These are phyloP conservation scores for Conticribra weissflogii DNA, from an alignment of 108 stramenopile species.

Conservation along the genomic window DNA sequence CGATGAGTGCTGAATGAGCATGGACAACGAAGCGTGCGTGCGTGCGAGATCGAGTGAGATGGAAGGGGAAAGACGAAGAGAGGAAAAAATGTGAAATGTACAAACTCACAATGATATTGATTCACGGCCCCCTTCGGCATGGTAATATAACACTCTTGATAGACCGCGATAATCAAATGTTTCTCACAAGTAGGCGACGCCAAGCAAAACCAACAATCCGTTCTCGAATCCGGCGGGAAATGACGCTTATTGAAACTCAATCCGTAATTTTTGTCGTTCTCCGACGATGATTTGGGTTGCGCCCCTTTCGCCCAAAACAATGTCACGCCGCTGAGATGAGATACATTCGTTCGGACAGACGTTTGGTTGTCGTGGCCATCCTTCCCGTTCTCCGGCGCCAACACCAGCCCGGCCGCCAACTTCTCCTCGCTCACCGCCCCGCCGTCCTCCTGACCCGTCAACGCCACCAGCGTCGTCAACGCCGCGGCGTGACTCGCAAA, in stretches of 20 bases:
- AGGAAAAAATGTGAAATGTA: neutral
- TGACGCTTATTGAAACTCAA: constrained; percentile 64
- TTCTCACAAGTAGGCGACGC: constrained; percentile 87
- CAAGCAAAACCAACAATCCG: constrained; percentile 93
- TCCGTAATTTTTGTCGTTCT: constrained; percentile 28
- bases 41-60: neutral
- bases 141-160: constrained; percentile 69
- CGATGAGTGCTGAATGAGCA: constrained; percentile 76
- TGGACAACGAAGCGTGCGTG: too few species aligned
- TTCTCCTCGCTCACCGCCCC: constrained; percentile 51
- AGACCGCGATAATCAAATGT: constrained; percentile 84
- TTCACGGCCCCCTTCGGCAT: constrained; percentile 89
- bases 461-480: constrained; percentile 76
- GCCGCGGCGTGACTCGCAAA: constrained; percentile 91
- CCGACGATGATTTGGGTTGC: constrained; percentile 20
- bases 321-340: constrained; percentile 53
- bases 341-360: constrained; percentile 10
- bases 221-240: constrained; percentile 75
- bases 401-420: constrained; percentile 8
- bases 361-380: constrained; percentile 10
- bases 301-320: constrained; percentile 74
- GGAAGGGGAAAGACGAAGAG: neutral
- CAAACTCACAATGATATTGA: constrained; percentile 53
- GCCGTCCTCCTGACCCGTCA: constrained; percentile 85
- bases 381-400: constrained; percentile 5